These are phyloP conservation scores for Saprolegnia diclina DNA, from an alignment of 352 stramenopile species.

Conservation along the genomic window DNA sequence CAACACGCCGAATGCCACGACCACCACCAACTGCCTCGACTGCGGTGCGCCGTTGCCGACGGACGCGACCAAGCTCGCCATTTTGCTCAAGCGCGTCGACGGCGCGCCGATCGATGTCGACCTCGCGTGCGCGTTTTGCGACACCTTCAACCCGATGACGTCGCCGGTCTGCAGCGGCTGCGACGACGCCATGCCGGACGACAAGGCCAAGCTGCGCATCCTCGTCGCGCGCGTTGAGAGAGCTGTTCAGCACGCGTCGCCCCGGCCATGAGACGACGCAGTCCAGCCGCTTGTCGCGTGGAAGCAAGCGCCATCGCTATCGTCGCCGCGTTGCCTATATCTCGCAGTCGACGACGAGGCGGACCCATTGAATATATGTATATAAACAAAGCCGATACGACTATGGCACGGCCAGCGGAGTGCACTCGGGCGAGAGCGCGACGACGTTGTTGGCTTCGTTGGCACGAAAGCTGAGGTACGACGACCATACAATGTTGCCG, in stretches of 20 bases:
- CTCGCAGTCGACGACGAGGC: no score
- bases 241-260: not conserved
- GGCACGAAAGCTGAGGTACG: slow-evolving; percentile 31
- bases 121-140: not conserved
- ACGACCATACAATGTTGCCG: slow-evolving; percentile 42
- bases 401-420: not conserved
- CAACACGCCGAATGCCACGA: not conserved
- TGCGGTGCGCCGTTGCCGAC: not conserved
- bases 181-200: not conserved
- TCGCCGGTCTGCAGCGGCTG: not conserved
- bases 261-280: not conserved
- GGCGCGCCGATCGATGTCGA: not conserved
- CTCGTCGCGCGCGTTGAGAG: not conserved
- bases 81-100: not conserved
- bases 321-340: no score
- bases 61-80: not conserved
- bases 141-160: not conserved
- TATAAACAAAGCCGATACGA: no score
- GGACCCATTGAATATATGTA: no score
- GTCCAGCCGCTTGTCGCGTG: not conserved
- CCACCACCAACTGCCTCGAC: not conserved
- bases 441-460: not conserved
- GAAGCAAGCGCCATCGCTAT: not conserved
- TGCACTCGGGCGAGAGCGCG: not conserved
- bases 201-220: not conserved